phyloP scores from a whole-genome alignment of 192 early-diverging fungal species.

The Coemansia sp. region DNA sequence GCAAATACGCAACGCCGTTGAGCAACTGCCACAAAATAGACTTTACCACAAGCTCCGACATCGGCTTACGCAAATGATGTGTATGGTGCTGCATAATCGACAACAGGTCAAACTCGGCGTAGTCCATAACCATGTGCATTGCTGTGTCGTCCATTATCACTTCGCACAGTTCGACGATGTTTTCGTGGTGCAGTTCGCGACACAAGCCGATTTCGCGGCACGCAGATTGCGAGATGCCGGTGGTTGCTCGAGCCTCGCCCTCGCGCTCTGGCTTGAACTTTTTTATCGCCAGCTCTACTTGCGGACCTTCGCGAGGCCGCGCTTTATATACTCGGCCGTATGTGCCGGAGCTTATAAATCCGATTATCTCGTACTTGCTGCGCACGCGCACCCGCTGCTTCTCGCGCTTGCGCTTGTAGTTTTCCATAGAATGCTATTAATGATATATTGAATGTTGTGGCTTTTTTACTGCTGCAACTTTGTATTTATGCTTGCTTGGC shows the following conservation, averaged over 20 bases:
- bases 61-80: constrained; percentile 74
- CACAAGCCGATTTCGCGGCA: constrained; percentile 93
- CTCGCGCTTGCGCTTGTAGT: constrained; percentile 55
- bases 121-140: constrained; percentile 97
- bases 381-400: constrained; percentile 55
- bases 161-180: constrained; percentile 83
- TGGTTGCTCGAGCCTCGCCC: constrained; percentile 65
- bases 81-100: constrained; percentile 91
- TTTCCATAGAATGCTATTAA: constrained; percentile 27
- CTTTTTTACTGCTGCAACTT: not conserved
- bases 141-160: constrained; percentile 90
- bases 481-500: not conserved
- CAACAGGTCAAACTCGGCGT: constrained; percentile 87
- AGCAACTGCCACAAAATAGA: constrained; percentile 88
- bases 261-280: constrained; percentile 97
- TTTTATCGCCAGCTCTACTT: constrained; percentile 86
- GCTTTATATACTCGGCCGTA: constrained; percentile 98
- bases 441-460: too few species aligned
- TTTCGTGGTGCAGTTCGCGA: constrained; percentile 85
- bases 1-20: constrained; percentile 85
- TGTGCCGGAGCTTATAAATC: constrained; percentile 93
- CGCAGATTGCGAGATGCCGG: constrained; percentile 91
- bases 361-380: constrained; percentile 79
- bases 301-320: constrained; percentile 55
- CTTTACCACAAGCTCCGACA: constrained; percentile 83